Evolutionary conservation across 495 filamentous ascomycete genomes (phyloP).

Genomic region (Staphylotrichum longicolle): DNA sequence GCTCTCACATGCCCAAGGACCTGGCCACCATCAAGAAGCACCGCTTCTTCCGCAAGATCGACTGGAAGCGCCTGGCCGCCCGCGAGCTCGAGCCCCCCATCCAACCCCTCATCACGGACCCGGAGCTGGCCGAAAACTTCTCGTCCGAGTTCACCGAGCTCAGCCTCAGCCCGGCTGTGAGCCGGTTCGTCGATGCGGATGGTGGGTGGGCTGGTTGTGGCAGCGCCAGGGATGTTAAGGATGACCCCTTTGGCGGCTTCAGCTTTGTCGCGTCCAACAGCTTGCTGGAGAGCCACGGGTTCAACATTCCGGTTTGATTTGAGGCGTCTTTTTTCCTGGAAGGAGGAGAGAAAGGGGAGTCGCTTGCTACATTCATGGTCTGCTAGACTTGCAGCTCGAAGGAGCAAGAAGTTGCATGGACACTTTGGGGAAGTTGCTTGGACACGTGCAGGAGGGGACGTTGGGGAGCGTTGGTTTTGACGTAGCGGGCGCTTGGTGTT

Average conservation of each 20-base stretch:
- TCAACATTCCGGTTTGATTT: background rate
- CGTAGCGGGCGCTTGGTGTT: too few relatives aligned
- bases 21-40: constrained; percentile 83
- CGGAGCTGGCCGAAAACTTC: constrained; percentile 95
- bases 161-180: constrained; percentile 69
- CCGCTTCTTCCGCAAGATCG: constrained; percentile 92
- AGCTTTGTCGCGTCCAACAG: constrained; percentile 91
- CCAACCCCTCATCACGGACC: constrained; percentile 86
- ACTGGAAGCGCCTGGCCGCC: constrained; percentile 79
- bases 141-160: constrained; percentile 80
- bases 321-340: background rate
- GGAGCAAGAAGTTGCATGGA: too few relatives aligned
- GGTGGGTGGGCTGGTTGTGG: constrained; percentile 16
- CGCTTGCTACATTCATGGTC: too few relatives aligned
- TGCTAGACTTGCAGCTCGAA: background rate
- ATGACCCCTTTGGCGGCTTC: constrained; percentile 89
- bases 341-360: background rate
- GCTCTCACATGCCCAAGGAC: constrained; percentile 84
- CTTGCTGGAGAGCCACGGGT: constrained; percentile 62
- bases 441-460: too few relatives aligned
- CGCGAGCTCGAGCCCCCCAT: constrained; percentile 84
- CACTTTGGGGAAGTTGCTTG: too few relatives aligned
- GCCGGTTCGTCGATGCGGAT: constrained; percentile 38
- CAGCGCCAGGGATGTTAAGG: constrained; percentile 42
- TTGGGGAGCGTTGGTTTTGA: too few relatives aligned